These are phyloP conservation scores for Nyctanthes arbortristis DNA, from an alignment of 257 asterid genomes.

Conservation along the genomic window DNA sequence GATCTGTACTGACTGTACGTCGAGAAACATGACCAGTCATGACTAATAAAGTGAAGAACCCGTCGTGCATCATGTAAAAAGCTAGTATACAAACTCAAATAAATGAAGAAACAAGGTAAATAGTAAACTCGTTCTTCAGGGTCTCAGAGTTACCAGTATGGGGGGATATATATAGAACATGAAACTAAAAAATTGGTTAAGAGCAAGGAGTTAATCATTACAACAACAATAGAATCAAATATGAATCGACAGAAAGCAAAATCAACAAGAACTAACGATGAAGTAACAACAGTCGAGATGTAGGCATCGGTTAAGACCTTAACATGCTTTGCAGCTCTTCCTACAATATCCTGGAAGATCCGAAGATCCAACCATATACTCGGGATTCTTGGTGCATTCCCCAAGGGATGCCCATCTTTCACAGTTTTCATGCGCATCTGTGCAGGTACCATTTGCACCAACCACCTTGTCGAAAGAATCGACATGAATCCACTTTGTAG, in stretches of 20 bases:
- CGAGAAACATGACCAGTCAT: neutral
- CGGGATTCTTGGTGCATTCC: slow-evolving; percentile 90
- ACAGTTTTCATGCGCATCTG: slow-evolving; percentile 56
- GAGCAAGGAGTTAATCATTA: slow-evolving; percentile 3
- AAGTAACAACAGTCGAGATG: neutral
- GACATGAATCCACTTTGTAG: slow-evolving; percentile 97
- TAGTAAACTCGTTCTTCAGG: neutral
- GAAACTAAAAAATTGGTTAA: slow-evolving; percentile 15
- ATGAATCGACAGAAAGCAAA: slow-evolving; percentile 6
- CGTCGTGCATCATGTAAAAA: neutral
- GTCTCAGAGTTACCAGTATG: neutral
- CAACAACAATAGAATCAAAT: slow-evolving; percentile 17
- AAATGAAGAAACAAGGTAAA: neutral
- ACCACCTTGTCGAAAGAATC: slow-evolving; percentile 67
- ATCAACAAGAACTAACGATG: slow-evolving; percentile 14
- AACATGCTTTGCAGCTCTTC: slow-evolving; percentile 90
- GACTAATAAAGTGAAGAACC: neutral
- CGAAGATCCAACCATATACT: slow-evolving; percentile 84
- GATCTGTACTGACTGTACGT: no score
- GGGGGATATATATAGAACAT: slow-evolving; percentile 6
- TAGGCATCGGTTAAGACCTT: neutral
- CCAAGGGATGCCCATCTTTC: slow-evolving; percentile 93
- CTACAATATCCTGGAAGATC: slow-evolving; percentile 82
- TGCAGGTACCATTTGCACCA: slow-evolving; percentile 54
- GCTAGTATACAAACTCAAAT: neutral